A percentile compares a stretch with the other conserved stretches of the same genome.
These are phyloP conservation scores for Trametes hirsuta DNA, from an alignment of 1,284 basidiomycete genomes.

Conservation along the genomic window DNA sequence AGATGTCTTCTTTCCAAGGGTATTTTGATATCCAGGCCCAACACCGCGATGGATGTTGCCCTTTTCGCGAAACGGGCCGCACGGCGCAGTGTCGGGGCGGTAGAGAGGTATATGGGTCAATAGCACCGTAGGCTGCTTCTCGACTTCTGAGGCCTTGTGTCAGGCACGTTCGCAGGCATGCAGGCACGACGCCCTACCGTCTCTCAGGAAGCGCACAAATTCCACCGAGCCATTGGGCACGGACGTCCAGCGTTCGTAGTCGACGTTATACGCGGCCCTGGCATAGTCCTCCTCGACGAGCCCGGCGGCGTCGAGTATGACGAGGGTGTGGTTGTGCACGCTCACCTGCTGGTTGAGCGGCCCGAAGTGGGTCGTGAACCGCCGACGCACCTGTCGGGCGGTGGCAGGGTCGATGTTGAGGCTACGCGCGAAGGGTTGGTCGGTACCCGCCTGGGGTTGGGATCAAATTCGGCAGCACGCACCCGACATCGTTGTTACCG, in stretches of 20 bases:
- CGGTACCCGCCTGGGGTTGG: not conserved
- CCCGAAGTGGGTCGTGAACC: constrained; percentile 79
- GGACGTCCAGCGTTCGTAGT: constrained; percentile 64
- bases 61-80: constrained; percentile 77
- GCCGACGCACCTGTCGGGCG: constrained; percentile 23
- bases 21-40: constrained; percentile 84
- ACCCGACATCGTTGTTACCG: constrained; percentile 88
- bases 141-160: constrained; percentile 25
- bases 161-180: not conserved
- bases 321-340: constrained; percentile 71
- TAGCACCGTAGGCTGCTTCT: constrained; percentile 58
- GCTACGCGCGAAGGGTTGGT: constrained; percentile 8
- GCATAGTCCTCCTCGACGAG: constrained; percentile 83
- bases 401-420: constrained; percentile 26
- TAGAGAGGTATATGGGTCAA: constrained; percentile 85
- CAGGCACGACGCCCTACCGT: constrained; percentile 39
- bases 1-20: constrained; percentile 73
- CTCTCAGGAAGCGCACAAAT: constrained; percentile 66
- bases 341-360: constrained; percentile 54
- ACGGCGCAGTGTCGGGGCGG: constrained; percentile 68
- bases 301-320: constrained; percentile 76
- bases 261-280: constrained; percentile 53
- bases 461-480: constrained; percentile 28
- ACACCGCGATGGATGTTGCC: constrained; percentile 74
- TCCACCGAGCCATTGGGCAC: constrained; percentile 66